Percentiles rank a stretch among this genome's conserved stretches.
phyloP scores from a whole-genome alignment of 495 filamentous ascomycete species.

The Niebla homalea region DNA sequence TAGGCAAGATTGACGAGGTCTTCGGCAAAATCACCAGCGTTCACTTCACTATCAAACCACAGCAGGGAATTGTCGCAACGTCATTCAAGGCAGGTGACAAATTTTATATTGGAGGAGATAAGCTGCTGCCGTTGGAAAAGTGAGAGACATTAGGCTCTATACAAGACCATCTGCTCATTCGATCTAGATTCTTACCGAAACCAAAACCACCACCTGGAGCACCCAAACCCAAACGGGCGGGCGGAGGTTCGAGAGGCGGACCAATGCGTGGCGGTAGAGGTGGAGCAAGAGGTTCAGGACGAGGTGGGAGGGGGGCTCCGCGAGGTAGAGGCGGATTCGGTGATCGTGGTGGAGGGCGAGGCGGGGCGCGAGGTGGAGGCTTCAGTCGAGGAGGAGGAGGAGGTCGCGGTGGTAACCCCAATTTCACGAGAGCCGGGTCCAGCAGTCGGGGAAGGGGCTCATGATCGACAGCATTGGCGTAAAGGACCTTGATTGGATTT shows the following conservation, averaged over 20 bases:
- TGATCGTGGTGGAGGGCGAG: slow-evolving; percentile 24
- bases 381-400: slow-evolving; percentile 15
- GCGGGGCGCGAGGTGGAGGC: slow-evolving; percentile 22
- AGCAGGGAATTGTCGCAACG: slow-evolving; percentile 84
- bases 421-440: slow-evolving; percentile 13
- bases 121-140: slow-evolving; percentile 85
- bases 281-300: slow-evolving; percentile 26
- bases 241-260: slow-evolving; percentile 40
- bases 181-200: slow-evolving; percentile 71
- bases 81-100: slow-evolving; percentile 95
- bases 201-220: slow-evolving; percentile 66
- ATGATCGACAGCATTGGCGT: slow-evolving; percentile 9
- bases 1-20: slow-evolving; percentile 50
- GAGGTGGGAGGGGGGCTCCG: slow-evolving; percentile 33
- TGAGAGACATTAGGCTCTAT: slow-evolving; percentile 16
- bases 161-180: slow-evolving; percentile 11
- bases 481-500: background rate
- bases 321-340: slow-evolving; percentile 28
- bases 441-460: slow-evolving; percentile 16
- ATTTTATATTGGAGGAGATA: slow-evolving; percentile 90
- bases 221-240: slow-evolving; percentile 44
- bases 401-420: slow-evolving; percentile 14
- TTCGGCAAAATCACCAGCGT: slow-evolving; percentile 92
- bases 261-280: slow-evolving; percentile 31
- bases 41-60: slow-evolving; percentile 94